Conservation (phyloP, 495 filamentous ascomycete species). For the Collariella sp. region DNA sequence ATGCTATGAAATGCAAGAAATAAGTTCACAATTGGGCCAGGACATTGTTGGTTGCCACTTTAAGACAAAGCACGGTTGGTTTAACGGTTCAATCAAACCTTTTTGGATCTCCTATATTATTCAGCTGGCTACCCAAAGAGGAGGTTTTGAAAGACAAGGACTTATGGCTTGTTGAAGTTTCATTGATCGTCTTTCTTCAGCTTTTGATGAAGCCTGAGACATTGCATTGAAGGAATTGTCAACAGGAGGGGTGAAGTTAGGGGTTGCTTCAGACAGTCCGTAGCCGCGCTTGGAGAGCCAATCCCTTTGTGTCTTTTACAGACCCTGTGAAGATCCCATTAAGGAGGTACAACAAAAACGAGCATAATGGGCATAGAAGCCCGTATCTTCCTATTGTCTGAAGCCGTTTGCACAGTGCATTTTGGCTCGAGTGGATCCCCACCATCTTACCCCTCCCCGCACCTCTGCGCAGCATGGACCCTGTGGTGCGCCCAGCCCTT, state of each 20-base stretch:
- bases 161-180: too few species aligned
- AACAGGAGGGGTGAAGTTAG: too few species aligned
- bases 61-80: not conserved
- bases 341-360: not conserved
- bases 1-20: not conserved
- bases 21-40: not conserved
- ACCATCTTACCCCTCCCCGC: conserved; percentile 10
- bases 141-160: too few species aligned
- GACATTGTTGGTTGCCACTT: not conserved
- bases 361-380: not conserved
- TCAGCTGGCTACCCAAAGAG: too few species aligned
- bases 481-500: conserved; percentile 10
- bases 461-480: not conserved
- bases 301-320: not conserved
- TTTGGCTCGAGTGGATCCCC: not conserved
- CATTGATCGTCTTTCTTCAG: too few species aligned
- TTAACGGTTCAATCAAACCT: too few species aligned
- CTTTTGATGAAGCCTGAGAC: too few species aligned
- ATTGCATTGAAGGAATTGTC: too few species aligned
- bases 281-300: not conserved
- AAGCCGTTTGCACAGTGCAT: not conserved
- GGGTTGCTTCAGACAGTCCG: not conserved
- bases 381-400: not conserved
- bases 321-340: not conserved
- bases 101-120: too few species aligned